Percentiles rank a stretch among this genome's conserved stretches.
Conservation (phyloP, 345 rosid genomes). For the Citrus mangshanensis region DNA sequence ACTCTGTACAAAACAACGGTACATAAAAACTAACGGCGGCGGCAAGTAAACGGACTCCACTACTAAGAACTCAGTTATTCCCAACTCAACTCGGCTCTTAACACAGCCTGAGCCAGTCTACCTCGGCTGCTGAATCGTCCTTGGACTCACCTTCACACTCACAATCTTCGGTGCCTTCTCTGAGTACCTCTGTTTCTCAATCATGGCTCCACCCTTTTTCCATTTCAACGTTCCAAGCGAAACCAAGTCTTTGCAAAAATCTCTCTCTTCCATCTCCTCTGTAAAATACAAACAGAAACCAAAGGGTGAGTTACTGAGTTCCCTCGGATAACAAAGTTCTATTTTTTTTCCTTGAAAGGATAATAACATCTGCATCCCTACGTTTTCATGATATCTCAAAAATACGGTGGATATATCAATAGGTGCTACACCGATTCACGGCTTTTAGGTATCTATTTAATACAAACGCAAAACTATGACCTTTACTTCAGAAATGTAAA, state of each 20-base stretch:
- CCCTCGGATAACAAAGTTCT: neutral
- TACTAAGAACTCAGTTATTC: neutral
- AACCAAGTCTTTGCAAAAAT: conserved; percentile 29
- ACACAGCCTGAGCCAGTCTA: conserved; percentile 13
- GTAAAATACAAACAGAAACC: neutral
- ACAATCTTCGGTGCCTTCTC: conserved; percentile 58
- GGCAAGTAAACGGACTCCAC: neutral
- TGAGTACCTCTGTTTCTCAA: conserved; percentile 28
- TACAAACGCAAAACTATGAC: neutral
- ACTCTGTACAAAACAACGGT: neutral
- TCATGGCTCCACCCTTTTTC: conserved; percentile 26
- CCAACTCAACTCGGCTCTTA: neutral
- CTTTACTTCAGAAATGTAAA: neutral
- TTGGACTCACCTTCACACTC: conserved; percentile 51
- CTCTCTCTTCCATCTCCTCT: conserved; percentile 28
- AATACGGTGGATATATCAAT: too few species aligned
- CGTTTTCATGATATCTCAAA: neutral
- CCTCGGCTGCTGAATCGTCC: conserved; percentile 65
- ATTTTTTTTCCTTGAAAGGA: neutral
- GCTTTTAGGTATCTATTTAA: too few species aligned
- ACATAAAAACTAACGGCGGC: neutral
- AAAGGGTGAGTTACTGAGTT: conserved; percentile 6
- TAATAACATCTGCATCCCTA: neutral
- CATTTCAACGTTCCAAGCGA: conserved; percentile 35
- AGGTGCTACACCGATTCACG: too few species aligned